A percentile compares a stretch with the other conserved stretches of the same genome.
phyloP scores from a whole-genome alignment of 2,329 filamentous ascomycete species.

The Emmonsiellopsis sp. region DNA sequence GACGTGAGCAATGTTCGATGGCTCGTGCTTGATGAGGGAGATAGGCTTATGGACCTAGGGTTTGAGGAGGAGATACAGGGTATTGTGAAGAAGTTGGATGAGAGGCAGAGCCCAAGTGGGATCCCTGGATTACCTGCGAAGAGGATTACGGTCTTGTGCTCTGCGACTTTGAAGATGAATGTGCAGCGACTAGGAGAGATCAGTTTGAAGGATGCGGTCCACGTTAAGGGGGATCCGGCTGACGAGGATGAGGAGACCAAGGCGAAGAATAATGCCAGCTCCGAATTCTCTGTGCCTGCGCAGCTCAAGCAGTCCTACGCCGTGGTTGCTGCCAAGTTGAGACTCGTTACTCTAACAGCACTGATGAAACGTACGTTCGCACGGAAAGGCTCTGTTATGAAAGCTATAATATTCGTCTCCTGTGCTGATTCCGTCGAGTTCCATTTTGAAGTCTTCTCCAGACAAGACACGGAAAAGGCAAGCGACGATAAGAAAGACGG shows the following conservation, averaged over 20 bases:
- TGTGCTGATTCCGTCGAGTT: conserved; percentile 97
- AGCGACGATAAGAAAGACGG: conserved; percentile 15
- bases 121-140: conserved; percentile 60
- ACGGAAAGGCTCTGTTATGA: conserved; percentile 85
- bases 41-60: conserved; percentile 95
- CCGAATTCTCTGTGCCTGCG: conserved; percentile 69
- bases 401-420: conserved; percentile 92
- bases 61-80: conserved; percentile 91
- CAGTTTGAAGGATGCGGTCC: conserved; percentile 83
- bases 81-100: conserved; percentile 71
- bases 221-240: conserved; percentile 62
- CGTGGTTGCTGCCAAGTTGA: conserved; percentile 78
- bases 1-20: conserved; percentile 84
- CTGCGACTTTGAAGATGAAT: conserved; percentile 95
- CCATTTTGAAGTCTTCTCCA: conserved; percentile 74
- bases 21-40: conserved; percentile 91
- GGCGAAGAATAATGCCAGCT: conserved; percentile 41
- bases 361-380: conserved; percentile 81
- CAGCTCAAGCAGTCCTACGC: conserved; percentile 91
- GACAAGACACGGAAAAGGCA: conserved; percentile 18
- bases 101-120: conserved; percentile 54
- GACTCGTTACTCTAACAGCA: conserved; percentile 77
- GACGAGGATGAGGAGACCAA: conserved; percentile 45
- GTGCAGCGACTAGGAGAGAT: conserved; percentile 91
- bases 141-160: conserved; percentile 82